A percentile compares a stretch with the other conserved stretches of the same genome.
These are phyloP conservation scores for Ophiocordyceps polyrhachis-furcata DNA, from an alignment of 2,329 filamentous ascomycete species.

Conservation along the genomic window DNA sequence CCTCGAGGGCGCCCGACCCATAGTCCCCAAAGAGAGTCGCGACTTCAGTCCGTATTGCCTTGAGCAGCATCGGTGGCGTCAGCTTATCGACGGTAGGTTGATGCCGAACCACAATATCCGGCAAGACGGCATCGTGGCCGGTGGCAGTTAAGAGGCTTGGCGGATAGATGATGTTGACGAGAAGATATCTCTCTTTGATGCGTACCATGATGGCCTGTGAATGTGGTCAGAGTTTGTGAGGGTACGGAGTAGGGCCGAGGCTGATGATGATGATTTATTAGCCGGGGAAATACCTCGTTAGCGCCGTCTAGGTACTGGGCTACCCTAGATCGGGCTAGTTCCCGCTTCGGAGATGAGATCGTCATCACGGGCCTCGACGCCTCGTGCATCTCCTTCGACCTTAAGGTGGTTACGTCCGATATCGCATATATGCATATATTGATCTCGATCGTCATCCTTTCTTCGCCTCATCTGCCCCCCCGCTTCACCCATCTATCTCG, in stretches of 20 bases:
- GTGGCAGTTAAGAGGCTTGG: slow-evolving; percentile 23
- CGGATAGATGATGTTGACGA: slow-evolving; percentile 87
- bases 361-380: background rate
- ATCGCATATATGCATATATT: background rate
- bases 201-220: slow-evolving; percentile 52
- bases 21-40: slow-evolving; percentile 71
- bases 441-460: background rate
- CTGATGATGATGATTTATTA: background rate
- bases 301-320: background rate
- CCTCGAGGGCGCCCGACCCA: slow-evolving; percentile 56
- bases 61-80: slow-evolving; percentile 44
- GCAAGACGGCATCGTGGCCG: slow-evolving; percentile 17
- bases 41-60: slow-evolving; percentile 52
- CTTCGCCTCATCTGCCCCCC: background rate
- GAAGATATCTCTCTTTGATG: slow-evolving; percentile 85
- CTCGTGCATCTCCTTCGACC: background rate
- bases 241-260: too few species aligned
- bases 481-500: background rate
- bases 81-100: slow-evolving; percentile 59
- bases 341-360: background rate
- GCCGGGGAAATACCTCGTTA: too few species aligned
- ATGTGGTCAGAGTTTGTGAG: too few species aligned
- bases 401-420: too few species aligned
- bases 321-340: background rate
- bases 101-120: slow-evolving; percentile 55